Conservation (phyloP, 2,329 filamentous ascomycete species). For the Diaporthe helianthi region DNA sequence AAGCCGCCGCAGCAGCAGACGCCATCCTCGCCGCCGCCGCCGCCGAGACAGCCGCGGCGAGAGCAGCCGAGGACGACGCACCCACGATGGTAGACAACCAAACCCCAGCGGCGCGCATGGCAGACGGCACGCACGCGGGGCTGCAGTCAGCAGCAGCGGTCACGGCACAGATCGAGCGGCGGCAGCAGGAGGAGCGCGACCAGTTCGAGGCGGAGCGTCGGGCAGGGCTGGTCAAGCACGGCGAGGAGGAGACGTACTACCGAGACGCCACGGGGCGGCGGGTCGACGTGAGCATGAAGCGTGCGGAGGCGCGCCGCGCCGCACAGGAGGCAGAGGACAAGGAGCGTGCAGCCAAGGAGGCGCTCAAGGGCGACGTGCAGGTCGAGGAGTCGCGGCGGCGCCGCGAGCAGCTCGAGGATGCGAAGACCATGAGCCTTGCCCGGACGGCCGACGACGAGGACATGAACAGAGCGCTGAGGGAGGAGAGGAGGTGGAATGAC, state of each 20-base stretch:
- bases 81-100: slow-evolving; percentile 55
- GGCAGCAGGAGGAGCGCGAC: slow-evolving; percentile 47
- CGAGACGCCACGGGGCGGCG: slow-evolving; percentile 94
- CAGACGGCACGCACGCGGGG: slow-evolving; percentile 85
- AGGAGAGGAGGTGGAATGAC: slow-evolving; percentile 86
- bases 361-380: slow-evolving; percentile 83
- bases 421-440: slow-evolving; percentile 81
- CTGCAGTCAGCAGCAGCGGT: slow-evolving; percentile 86
- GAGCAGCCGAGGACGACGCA: slow-evolving; percentile 56
- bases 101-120: slow-evolving; percentile 65
- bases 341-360: slow-evolving; percentile 70
- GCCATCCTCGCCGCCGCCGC: slow-evolving; percentile 78
- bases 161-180: slow-evolving; percentile 69
- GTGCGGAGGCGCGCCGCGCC: slow-evolving; percentile 79
- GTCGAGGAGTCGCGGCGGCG: slow-evolving; percentile 68
- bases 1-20: slow-evolving; percentile 73
- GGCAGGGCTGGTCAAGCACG: slow-evolving; percentile 48
- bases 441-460: slow-evolving; percentile 83
- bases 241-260: slow-evolving; percentile 81
- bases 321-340: slow-evolving; percentile 74
- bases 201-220: slow-evolving; percentile 43
- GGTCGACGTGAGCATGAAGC: slow-evolving; percentile 90
- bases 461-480: slow-evolving; percentile 84
- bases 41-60: slow-evolving; percentile 66
- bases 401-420: slow-evolving; percentile 76